These are phyloP conservation scores for Myxozyma neotropica DNA, from an alignment of 805 yeast genomes.

Conservation along the genomic window DNA sequence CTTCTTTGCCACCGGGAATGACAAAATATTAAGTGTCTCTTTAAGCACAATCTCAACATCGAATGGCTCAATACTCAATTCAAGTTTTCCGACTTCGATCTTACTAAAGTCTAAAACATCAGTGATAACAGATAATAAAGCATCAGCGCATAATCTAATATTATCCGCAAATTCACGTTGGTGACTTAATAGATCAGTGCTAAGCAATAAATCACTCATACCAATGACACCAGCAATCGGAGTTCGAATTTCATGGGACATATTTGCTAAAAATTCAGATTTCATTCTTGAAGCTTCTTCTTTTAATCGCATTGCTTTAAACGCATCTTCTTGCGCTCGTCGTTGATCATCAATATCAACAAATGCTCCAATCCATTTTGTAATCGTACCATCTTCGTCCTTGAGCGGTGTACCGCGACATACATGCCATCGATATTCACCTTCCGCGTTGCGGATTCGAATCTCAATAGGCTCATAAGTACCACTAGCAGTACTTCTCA, in stretches of 20 bases:
- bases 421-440: conserved; percentile 33
- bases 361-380: conserved; percentile 35
- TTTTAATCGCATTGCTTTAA: conserved; percentile 30
- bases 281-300: conserved; percentile 41
- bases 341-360: conserved; percentile 35
- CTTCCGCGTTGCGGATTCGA: conserved; percentile 22
- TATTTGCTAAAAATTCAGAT: conserved; percentile 56
- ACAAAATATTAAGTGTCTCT: conserved; percentile 51
- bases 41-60: conserved; percentile 51
- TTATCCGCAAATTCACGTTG: conserved; percentile 58
- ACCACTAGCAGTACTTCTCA: conserved; percentile 17
- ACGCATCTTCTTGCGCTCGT: conserved; percentile 34
- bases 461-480: conserved; percentile 28
- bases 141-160: conserved; percentile 54
- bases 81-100: conserved; percentile 57
- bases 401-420: conserved; percentile 30
- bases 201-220: conserved; percentile 53
- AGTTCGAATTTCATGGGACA: conserved; percentile 61
- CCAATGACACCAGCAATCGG: conserved; percentile 57
- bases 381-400: conserved; percentile 26
- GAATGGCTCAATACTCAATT: conserved; percentile 50
- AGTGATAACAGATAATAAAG: conserved; percentile 55
- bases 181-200: conserved; percentile 49
- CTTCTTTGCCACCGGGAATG: conserved; percentile 51
- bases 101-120: conserved; percentile 59